Evolutionary conservation across 148 eudicot genomes (phyloP).

Genomic region (Fallopia convolvulus): DNA sequence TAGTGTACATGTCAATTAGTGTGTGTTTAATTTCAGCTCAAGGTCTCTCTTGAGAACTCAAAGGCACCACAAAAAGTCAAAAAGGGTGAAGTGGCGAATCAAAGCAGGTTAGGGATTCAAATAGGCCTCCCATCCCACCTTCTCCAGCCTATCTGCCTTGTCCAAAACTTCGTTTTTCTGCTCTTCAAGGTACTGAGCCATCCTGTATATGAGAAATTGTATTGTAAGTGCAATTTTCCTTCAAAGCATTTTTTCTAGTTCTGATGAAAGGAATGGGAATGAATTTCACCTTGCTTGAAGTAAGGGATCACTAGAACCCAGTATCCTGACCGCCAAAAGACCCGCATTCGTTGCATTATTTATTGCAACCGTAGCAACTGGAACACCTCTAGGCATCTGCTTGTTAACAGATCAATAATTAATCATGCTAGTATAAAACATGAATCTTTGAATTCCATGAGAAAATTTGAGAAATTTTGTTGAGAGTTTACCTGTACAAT

Average conservation of each 20-base stretch:
- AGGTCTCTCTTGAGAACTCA: not conserved
- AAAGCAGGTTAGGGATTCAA: not conserved
- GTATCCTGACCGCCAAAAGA: conserved; percentile 69
- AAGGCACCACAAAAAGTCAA: not conserved
- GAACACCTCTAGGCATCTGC: conserved; percentile 99
- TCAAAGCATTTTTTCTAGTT: not conserved
- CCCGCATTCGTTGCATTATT: conserved; percentile 96
- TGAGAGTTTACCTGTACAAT: conserved; percentile 69
- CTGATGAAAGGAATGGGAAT: not conserved
- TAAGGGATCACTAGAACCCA: conserved; percentile 55
- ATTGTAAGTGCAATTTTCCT: not conserved
- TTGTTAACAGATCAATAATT: not conserved
- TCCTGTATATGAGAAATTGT: not conserved
- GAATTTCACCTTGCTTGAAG: conserved; percentile 54
- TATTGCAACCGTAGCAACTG: conserved; percentile 93
- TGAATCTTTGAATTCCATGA: not conserved
- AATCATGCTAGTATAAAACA: not conserved
- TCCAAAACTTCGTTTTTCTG: conserved; percentile 7
- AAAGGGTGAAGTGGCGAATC: not conserved
- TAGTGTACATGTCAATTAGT: too few species aligned
- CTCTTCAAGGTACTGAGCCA: conserved; percentile 13
- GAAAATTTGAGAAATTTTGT: not conserved
- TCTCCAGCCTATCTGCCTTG: not conserved
- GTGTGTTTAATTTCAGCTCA: not conserved
- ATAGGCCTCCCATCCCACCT: conserved; percentile 9